Evolutionary conservation across 2,329 filamentous ascomycete genomes (phyloP).

Genomic region (Rachicladosporium sp.): DNA sequence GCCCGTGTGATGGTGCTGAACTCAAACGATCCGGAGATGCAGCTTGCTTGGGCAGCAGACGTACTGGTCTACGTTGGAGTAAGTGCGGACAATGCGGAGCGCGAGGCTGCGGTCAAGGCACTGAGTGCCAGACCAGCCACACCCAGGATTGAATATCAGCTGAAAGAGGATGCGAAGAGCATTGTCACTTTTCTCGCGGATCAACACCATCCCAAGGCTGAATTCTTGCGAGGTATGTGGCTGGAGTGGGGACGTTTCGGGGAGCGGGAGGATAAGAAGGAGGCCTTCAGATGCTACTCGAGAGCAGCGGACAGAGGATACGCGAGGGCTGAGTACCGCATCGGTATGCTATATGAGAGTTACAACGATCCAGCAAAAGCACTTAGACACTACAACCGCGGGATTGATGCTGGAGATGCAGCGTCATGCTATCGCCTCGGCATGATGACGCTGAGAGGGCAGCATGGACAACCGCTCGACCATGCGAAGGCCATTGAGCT

Average conservation of each 20-base stretch:
- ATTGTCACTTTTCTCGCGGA: conserved; percentile 83
- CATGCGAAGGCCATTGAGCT: conserved; percentile 65
- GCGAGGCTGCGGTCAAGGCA: conserved; percentile 42
- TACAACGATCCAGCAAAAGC: conserved; percentile 88
- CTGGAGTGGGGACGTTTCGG: conserved; percentile 96
- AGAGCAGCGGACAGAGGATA: conserved; percentile 78
- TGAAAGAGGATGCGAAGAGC: conserved; percentile 78
- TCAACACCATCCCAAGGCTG: conserved; percentile 83
- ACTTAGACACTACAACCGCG: conserved; percentile 76
- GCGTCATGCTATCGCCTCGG: conserved; percentile 78
- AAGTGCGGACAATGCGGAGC: conserved; percentile 60
- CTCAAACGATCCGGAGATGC: conserved; percentile 90
- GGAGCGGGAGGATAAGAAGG: conserved; percentile 79
- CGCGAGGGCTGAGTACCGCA: conserved; percentile 82
- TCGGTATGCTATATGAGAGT: conserved; percentile 96
- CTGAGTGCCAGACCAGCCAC: conserved; percentile 53
- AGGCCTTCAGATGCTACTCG: conserved; percentile 79
- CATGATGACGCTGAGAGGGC: conserved; percentile 94
- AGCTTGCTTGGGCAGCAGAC: conserved; percentile 93
- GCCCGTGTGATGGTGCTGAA: conserved; percentile 74
- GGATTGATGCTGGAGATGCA: conserved; percentile 70
- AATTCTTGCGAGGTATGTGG: conserved; percentile 95
- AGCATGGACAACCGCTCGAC: conserved; percentile 81
- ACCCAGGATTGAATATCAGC: conserved; percentile 76
- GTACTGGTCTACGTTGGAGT: conserved; percentile 81